Percentiles rank a stretch among this genome's conserved stretches.
phyloP scores from a whole-genome alignment of 139 green algal genomes.

The Coelastrella sp. region DNA sequence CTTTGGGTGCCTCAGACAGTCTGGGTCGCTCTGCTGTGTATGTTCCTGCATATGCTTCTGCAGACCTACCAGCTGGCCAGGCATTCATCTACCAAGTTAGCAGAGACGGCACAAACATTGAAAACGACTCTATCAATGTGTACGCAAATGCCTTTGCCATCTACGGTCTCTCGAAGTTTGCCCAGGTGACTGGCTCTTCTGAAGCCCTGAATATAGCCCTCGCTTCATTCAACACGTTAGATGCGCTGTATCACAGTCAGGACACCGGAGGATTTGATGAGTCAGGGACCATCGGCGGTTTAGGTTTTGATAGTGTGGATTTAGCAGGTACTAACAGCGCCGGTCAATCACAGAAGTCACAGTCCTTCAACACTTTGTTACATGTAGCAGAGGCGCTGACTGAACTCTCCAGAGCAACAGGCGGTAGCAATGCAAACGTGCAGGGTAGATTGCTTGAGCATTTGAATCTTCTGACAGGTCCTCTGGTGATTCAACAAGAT shows the following conservation, averaged over 20 bases:
- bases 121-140: background rate
- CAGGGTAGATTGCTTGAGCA: background rate
- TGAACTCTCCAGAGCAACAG: background rate
- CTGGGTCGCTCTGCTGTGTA: too few species aligned
- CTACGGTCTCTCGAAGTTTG: background rate
- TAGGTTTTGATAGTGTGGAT: background rate
- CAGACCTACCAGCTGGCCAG: too few species aligned
- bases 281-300: background rate
- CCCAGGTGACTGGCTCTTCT: background rate
- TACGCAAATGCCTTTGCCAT: slow-evolving; percentile 4
- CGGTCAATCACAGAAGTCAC: background rate
- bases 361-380: background rate
- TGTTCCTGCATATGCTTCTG: too few species aligned
- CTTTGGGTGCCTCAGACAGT: too few species aligned
- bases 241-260: background rate
- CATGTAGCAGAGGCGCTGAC: background rate
- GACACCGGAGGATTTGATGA: background rate
- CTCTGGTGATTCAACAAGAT: background rate
- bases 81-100: too few species aligned
- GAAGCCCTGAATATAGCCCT: background rate
- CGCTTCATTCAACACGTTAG: background rate
- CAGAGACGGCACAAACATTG: too few species aligned
- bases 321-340: background rate
- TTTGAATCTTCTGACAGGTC: background rate
- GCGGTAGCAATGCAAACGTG: background rate